Evolutionary conservation across 306 rosid genomes (phyloP).

Genomic region (Vigna unguiculata): DNA sequence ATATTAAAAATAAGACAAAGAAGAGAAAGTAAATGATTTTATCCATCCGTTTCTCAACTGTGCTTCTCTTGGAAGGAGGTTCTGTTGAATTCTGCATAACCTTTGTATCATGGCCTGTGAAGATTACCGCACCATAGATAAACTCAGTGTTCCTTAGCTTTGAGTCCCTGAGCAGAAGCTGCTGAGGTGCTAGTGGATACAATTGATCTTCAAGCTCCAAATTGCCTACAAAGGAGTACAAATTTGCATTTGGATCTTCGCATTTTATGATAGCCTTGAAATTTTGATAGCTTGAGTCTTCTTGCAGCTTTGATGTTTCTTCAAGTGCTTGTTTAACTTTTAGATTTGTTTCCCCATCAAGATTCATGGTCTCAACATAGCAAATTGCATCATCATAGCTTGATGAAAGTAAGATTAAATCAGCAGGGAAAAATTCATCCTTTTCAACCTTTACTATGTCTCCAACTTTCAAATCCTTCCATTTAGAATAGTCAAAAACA

Average conservation of each 20-base stretch:
- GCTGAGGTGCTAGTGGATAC: conserved; percentile 83
- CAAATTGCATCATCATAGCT: conserved; percentile 87
- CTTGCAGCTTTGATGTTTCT: conserved; percentile 69
- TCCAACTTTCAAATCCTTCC: conserved; percentile 86
- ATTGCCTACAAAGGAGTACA: conserved; percentile 80
- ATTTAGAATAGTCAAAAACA: conserved; percentile 59
- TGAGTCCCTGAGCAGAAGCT: conserved; percentile 89
- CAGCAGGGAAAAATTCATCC: conserved; percentile 92
- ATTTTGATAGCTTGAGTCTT: conserved; percentile 60
- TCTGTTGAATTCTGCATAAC: conserved; percentile 89
- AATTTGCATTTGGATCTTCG: conserved; percentile 94
- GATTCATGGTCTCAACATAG: conserved; percentile 91
- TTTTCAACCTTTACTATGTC: conserved; percentile 83
- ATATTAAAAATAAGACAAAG: conserved; percentile 62
- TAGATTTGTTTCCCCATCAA: conserved; percentile 94
- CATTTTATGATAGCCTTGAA: conserved; percentile 83
- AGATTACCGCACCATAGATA: conserved; percentile 79
- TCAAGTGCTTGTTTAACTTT: conserved; percentile 78
- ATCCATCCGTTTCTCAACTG: conserved; percentile 85
- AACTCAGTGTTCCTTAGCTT: conserved; percentile 88
- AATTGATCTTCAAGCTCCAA: conserved; percentile 66
- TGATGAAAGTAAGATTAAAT: conserved; percentile 85
- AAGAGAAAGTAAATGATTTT: conserved; percentile 78
- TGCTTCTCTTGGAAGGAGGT: conserved; percentile 98
- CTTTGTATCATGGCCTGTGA: conserved; percentile 90